Conservation (phyloP, 371 early-diverging fungal species). For the Mortierella sp. region DNA sequence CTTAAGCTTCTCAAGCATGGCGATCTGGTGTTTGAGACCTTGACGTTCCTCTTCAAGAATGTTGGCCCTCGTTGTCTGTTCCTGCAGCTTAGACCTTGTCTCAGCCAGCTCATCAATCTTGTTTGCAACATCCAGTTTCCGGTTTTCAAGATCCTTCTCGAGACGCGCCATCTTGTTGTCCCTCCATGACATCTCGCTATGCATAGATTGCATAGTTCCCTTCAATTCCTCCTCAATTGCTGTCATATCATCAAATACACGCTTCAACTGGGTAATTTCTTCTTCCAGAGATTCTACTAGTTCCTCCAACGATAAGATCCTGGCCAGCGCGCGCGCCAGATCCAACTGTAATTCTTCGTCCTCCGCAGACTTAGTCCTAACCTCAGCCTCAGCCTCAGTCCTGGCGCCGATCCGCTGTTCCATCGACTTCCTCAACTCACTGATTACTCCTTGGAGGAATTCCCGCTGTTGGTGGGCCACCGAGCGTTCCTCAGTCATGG, state of each 20-base stretch:
- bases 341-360: constrained; percentile 8
- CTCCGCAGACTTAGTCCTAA: not conserved
- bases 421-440: not conserved
- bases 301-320: constrained; percentile 9
- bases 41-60: constrained; percentile 17
- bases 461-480: not conserved
- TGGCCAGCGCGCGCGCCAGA: constrained; percentile 7
- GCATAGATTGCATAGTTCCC: not conserved
- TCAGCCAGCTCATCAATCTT: constrained; percentile 20
- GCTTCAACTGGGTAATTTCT: constrained; percentile 6
- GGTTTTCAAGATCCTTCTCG: constrained; percentile 27
- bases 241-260: constrained; percentile 1
- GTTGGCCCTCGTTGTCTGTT: constrained; percentile 2
- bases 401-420: not conserved
- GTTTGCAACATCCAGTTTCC: constrained; percentile 14
- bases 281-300: constrained; percentile 4
- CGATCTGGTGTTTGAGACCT: constrained; percentile 12
- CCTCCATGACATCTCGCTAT: not conserved
- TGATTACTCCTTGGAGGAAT: not conserved
- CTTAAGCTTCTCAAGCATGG: not conserved
- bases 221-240: constrained; percentile 9
- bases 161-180: constrained; percentile 18
- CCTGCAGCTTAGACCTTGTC: constrained; percentile 4
- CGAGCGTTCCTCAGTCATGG: not conserved
- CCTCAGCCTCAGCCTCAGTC: not conserved